Evolutionary conservation across 495 filamentous ascomycete species (phyloP).

Genomic region (Aspergillus panamensis): DNA sequence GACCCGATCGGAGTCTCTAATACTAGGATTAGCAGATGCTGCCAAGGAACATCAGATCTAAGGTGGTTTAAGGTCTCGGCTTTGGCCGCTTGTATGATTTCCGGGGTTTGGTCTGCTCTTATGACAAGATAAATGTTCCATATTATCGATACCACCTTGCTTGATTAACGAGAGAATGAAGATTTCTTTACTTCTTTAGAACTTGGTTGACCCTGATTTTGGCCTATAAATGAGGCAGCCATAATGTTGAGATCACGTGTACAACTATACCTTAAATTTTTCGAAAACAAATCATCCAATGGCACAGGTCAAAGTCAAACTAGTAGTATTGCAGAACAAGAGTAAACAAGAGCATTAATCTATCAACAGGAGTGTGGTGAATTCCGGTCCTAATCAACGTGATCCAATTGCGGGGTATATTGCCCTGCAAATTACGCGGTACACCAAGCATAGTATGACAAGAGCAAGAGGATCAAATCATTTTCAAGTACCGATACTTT

Average conservation of each 20-base stretch:
- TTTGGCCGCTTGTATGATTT: neutral
- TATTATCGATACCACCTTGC: neutral
- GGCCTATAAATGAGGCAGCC: neutral
- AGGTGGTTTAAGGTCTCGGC: neutral
- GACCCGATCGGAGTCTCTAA: conserved; percentile 28
- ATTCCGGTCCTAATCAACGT: too few species aligned
- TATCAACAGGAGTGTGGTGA: too few species aligned
- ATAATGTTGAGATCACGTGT: neutral
- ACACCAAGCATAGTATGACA: too few species aligned
- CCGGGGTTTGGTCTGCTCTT: neutral
- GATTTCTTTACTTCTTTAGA: neutral
- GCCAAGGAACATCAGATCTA: conserved; percentile 2
- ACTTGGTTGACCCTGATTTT: neutral
- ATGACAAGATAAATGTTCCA: neutral
- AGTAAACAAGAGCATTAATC: too few species aligned
- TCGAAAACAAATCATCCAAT: neutral
- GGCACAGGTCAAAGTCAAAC: neutral
- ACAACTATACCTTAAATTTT: neutral
- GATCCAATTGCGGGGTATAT: too few species aligned
- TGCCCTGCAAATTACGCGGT: too few species aligned
- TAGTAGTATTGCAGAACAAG: too few species aligned
- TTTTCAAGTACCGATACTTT: too few species aligned
- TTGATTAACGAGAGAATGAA: neutral
- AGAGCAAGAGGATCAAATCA: too few species aligned
- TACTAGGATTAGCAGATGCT: conserved; percentile 23